Conservation (phyloP, 768 basidiomycete species). For the Boletus huronensis region DNA sequence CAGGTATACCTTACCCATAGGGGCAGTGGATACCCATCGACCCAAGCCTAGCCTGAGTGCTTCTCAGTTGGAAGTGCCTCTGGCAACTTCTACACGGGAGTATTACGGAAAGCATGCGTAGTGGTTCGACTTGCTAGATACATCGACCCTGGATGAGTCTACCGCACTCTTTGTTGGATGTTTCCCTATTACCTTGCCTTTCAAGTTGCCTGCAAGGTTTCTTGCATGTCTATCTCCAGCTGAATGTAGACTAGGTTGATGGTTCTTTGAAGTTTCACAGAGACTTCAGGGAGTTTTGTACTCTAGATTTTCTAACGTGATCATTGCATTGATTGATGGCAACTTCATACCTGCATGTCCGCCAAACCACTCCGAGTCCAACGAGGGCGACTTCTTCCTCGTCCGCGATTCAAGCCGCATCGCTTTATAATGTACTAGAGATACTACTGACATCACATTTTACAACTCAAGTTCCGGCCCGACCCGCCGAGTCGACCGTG, state of each 20-base stretch:
- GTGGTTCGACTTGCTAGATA: background rate
- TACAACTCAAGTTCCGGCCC: constrained; percentile 1
- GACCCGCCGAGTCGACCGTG: constrained; percentile 5
- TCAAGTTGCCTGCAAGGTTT: background rate
- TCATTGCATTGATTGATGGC: background rate
- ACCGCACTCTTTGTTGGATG: background rate
- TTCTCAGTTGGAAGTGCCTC: constrained; percentile 19
- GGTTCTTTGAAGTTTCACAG: background rate
- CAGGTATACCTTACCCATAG: constrained; percentile 86
- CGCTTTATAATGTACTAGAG: background rate
- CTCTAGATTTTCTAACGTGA: background rate
- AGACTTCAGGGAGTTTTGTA: background rate
- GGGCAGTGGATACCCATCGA: constrained; percentile 92
- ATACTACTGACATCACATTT: background rate
- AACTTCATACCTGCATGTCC: background rate
- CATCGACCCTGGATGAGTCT: background rate
- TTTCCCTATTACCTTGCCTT: background rate
- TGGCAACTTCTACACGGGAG: constrained; percentile 30
- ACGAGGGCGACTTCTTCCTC: background rate
- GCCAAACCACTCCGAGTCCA: background rate
- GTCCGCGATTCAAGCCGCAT: background rate
- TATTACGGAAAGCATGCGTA: constrained; percentile 32
- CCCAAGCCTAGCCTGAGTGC: constrained; percentile 47
- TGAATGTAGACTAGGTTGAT: background rate
- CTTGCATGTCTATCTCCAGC: background rate